Evolutionary conservation across 768 basidiomycete genomes (phyloP).

Genomic region (Postia placenta): DNA sequence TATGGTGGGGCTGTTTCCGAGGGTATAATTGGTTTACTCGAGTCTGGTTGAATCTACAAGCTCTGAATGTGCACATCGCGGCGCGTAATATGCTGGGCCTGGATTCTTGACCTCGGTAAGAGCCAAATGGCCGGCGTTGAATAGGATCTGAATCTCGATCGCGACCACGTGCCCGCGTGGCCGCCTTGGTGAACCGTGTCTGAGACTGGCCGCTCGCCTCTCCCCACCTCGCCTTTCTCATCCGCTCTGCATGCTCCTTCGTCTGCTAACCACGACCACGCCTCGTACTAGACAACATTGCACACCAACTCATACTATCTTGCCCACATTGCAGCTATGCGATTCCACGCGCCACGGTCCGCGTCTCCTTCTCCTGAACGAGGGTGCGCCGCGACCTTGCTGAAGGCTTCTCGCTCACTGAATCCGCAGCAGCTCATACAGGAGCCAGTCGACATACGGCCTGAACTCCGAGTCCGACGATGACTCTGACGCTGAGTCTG

Average conservation of each 20-base stretch:
- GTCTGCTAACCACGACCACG: neutral
- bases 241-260: neutral
- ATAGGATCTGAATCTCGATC: neutral
- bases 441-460: constrained; percentile 49
- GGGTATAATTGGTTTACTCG: no score
- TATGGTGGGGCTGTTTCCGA: no score
- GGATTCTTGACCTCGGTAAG: no score
- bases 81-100: no score
- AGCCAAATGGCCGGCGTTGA: no score
- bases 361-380: constrained; percentile 43
- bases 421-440: constrained; percentile 9
- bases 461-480: constrained; percentile 45
- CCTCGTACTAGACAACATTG: neutral
- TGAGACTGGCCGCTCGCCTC: neutral
- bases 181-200: neutral
- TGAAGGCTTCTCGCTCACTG: neutral
- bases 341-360: constrained; percentile 49
- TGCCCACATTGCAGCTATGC: constrained; percentile 29
- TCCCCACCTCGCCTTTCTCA: neutral
- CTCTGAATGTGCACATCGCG: no score
- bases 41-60: no score
- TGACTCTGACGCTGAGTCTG: constrained; percentile 34
- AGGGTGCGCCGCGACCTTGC: constrained; percentile 23
- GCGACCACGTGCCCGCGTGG: neutral
- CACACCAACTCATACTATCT: no score